Evolutionary conservation across 441 rosid genomes (phyloP), one percentile per base, ranked within the genome.

Genomic region (Melastoma candidum): DNA sequence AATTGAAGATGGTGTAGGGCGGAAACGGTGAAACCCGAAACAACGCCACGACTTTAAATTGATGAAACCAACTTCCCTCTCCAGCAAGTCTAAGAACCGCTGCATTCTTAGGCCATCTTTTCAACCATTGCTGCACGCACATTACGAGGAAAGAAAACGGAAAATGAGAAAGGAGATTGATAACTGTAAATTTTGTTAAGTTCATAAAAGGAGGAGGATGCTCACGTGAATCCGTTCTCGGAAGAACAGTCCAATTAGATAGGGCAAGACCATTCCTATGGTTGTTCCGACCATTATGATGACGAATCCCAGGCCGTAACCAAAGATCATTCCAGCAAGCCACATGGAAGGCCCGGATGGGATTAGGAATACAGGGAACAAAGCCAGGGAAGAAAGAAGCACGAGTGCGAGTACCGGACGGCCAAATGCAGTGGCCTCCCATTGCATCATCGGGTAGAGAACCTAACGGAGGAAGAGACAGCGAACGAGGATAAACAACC

Each of bases 261-360:
- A 93, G 12, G 99, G 95, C 48, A 93, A 75, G 60, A 86, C 64
- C 99, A 89, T 93, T 52, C 99, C 99, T 1, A 93, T 51, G 0
- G 99, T 86, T 63, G 97, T 93, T 57, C 99, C 99, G 17, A 79
- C 84, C 97, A 93, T 93, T 67, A 93, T 93, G 27, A 93, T 93
- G 39, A 83, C 60, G 29, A 89, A 89, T 27, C 99, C 99, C 14
- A 86, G 68, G 54, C 93, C 95, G 48, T 93, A 93, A 44, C 99
- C 97, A 22, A 89, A 93, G 58, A 86, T 89, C 99, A 93, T 93
- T 22, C 99, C 99, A 62, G 96, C 93, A 75, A 93, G 71, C 99
- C 96, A 93, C 99, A 93, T 93, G 56, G 99, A 93, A 46, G 99
- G 99, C 56, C 96, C 99, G 1, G 97, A 93, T 73, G 99, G 99